Percentiles rank a stretch among this genome's conserved stretches.
Evolutionary conservation across 2,329 filamentous ascomycete species (phyloP).

Genomic region (Diaporthe helianthi): DNA sequence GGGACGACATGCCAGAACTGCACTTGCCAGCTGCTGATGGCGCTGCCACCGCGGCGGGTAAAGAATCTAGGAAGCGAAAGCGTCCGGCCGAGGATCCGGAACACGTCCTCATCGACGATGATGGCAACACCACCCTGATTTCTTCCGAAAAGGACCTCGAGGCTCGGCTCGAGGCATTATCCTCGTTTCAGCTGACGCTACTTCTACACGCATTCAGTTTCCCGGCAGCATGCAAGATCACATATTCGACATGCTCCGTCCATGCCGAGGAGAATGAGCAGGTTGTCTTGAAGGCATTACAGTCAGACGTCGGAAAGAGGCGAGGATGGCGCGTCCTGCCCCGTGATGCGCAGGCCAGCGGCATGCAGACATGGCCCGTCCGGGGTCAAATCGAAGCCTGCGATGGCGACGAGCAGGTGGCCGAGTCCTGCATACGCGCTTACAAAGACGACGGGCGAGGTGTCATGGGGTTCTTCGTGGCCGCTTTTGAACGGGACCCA

Average conservation of each 20-base stretch:
- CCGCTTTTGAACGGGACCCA: slow-evolving; percentile 75
- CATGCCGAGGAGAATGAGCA: slow-evolving; percentile 88
- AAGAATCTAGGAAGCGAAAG: slow-evolving; percentile 53
- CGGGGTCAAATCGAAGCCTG: slow-evolving; percentile 62
- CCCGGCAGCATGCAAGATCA: slow-evolving; percentile 75
- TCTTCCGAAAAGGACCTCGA: slow-evolving; percentile 63
- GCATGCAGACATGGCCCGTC: slow-evolving; percentile 78
- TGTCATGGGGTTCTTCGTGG: slow-evolving; percentile 95
- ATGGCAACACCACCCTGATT: slow-evolving; percentile 59
- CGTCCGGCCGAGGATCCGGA: slow-evolving; percentile 44
- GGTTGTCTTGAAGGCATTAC: slow-evolving; percentile 77
- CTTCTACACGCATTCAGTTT: slow-evolving; percentile 87
- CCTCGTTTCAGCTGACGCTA: slow-evolving; percentile 82
- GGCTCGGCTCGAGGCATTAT: slow-evolving; percentile 74
- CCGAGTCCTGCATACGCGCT: slow-evolving; percentile 81
- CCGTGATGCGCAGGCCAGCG: slow-evolving; percentile 75
- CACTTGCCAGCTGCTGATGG: slow-evolving; percentile 58
- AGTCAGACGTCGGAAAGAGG: slow-evolving; percentile 68
- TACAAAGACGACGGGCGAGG: slow-evolving; percentile 82
- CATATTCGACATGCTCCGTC: slow-evolving; percentile 93
- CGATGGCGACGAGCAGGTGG: slow-evolving; percentile 58
- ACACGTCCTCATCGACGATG: slow-evolving; percentile 60
- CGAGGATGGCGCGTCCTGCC: slow-evolving; percentile 80
- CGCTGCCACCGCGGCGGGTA: slow-evolving; percentile 24
- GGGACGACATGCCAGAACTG: slow-evolving; percentile 78